Evolutionary conservation across 179 eudicot species (phyloP).

Genomic region (Gypsophila paniculata): DNA sequence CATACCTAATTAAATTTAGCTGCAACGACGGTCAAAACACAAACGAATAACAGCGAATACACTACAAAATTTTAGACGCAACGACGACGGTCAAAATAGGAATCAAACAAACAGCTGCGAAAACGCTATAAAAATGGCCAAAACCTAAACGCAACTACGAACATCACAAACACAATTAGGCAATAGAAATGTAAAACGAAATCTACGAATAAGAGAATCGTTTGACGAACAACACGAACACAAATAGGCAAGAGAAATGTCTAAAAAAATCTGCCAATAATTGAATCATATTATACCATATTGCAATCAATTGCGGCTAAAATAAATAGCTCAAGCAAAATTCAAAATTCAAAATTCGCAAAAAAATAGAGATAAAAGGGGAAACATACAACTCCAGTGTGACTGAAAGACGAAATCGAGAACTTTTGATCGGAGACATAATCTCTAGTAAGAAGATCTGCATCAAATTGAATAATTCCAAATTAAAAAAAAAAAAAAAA

Average conservation of each 20-base stretch:
- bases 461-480: conserved; percentile 3
- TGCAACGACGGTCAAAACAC: background rate
- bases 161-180: background rate
- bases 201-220: too few relatives aligned
- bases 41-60: background rate
- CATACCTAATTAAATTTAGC: background rate
- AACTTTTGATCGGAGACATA: conserved; percentile 83
- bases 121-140: background rate
- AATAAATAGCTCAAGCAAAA: background rate
- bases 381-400: conserved; percentile 67
- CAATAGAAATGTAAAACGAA: background rate
- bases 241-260: background rate
- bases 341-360: background rate
- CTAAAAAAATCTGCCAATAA: background rate
- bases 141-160: background rate
- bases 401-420: conserved; percentile 66
- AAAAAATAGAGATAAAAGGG: background rate
- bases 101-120: background rate
- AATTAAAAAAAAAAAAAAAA: too few relatives aligned
- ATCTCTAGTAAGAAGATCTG: conserved; percentile 85
- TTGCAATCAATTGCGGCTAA: background rate
- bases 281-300: background rate
- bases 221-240: background rate
- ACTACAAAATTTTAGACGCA: background rate
- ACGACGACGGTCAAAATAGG: background rate